Conservation (phyloP, 2,329 filamentous ascomycete species). For the Venturiaceae sp. region DNA sequence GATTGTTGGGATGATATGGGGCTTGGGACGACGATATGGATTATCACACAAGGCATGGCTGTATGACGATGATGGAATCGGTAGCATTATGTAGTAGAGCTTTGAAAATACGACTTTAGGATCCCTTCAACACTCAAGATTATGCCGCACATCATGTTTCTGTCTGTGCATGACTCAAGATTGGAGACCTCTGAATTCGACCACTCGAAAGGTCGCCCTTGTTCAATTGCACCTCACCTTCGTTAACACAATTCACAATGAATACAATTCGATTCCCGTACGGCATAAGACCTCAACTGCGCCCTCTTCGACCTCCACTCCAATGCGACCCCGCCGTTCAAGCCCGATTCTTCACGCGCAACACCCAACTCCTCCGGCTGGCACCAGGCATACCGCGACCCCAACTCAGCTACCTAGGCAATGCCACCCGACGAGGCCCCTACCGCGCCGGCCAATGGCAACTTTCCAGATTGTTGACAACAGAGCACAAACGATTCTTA, state of each 20-base stretch:
- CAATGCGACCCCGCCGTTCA: constrained; percentile 11
- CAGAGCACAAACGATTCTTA: constrained; percentile 61
- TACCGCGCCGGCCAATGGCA: constrained; percentile 29
- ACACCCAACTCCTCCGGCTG: constrained; percentile 42
- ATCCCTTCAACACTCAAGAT: too few species aligned
- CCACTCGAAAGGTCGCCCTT: too few species aligned
- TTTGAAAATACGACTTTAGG: not conserved
- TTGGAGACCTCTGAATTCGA: too few species aligned
- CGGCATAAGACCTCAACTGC: constrained; percentile 2
- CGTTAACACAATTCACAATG: not conserved
- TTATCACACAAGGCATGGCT: not conserved
- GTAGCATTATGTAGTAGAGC: not conserved
- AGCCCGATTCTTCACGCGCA: constrained; percentile 48
- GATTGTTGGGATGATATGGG: not conserved
- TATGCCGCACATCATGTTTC: too few species aligned
- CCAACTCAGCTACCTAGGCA: constrained; percentile 56
- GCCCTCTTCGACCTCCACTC: constrained; percentile 2
- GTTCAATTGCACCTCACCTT: not conserved
- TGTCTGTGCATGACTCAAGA: too few species aligned
- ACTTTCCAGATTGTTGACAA: constrained; percentile 66
- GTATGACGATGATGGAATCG: not conserved
- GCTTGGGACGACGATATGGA: not conserved
- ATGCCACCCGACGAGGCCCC: constrained; percentile 31
- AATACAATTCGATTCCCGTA: not conserved
- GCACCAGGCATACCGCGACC: constrained; percentile 37